Conservation (phyloP, 1,284 basidiomycete species). For the Puccinia hordei region DNA sequence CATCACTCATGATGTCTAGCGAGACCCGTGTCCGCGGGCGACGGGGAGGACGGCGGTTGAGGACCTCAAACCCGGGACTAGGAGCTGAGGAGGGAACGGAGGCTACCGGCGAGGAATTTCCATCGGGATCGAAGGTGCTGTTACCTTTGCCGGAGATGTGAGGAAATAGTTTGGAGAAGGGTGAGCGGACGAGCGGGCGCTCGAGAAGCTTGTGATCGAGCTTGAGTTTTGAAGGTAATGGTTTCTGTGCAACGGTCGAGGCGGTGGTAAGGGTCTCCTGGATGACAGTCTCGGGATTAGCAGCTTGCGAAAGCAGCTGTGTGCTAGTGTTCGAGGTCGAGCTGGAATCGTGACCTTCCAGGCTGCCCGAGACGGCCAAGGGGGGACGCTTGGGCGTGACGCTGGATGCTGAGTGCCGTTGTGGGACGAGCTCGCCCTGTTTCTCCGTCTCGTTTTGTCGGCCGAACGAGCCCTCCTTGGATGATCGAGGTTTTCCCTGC, state of each 20-base stretch:
- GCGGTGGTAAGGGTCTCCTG: background rate
- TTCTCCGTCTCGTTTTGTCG: background rate
- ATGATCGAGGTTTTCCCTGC: background rate
- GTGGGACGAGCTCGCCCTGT: background rate
- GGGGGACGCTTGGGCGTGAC: background rate
- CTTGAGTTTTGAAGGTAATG: constrained; percentile 3
- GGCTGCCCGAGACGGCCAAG: background rate
- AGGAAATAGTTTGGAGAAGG: background rate
- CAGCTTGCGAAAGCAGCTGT: background rate
- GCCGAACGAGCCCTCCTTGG: background rate
- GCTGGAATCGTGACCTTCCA: constrained; percentile 7
- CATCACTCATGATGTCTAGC: constrained; percentile 17
- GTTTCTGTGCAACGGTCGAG: background rate
- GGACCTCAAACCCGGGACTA: constrained; percentile 23
- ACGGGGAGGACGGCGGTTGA: constrained; percentile 11
- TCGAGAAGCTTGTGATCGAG: background rate
- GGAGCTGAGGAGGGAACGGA: background rate
- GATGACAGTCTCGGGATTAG: background rate
- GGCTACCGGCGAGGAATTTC: background rate
- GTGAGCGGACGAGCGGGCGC: background rate
- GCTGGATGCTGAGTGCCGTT: background rate
- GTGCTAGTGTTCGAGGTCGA: constrained; percentile 19
- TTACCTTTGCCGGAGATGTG: background rate
- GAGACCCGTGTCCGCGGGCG: background rate
- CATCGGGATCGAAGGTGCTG: background rate